A percentile compares a stretch with the other conserved stretches of the same genome.
Conservation (phyloP, 2,329 filamentous ascomycete genomes). For the Macrophomina tecta region DNA sequence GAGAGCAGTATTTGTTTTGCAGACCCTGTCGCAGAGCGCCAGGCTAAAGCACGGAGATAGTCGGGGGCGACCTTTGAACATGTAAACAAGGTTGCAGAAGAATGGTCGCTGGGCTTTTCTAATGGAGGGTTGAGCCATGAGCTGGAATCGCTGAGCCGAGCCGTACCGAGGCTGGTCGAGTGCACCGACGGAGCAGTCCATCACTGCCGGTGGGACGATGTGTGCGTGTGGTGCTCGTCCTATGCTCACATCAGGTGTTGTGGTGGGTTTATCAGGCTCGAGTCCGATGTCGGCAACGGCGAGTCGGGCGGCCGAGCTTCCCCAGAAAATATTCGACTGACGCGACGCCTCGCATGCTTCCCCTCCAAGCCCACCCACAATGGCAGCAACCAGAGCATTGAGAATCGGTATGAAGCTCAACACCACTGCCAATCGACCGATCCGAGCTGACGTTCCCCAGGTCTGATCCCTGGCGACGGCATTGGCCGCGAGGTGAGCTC, state of each 20-base stretch:
- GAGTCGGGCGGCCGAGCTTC: constrained; percentile 27
- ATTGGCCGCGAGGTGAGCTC: constrained; percentile 82
- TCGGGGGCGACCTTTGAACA: too few relatives aligned
- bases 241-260: constrained; percentile 1
- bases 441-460: constrained; percentile 52
- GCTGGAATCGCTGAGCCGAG: too few relatives aligned
- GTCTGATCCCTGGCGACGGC: constrained; percentile 96
- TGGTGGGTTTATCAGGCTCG: background rate
- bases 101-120: too few relatives aligned
- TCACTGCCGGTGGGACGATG: too few relatives aligned
- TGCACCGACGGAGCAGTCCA: too few relatives aligned
- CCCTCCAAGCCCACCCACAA: constrained; percentile 23
- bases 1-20: too few relatives aligned
- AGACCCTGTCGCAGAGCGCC: too few relatives aligned
- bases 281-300: constrained; percentile 23
- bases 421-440: background rate
- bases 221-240: background rate
- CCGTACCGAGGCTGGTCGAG: too few relatives aligned
- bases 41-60: too few relatives aligned
- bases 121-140: too few relatives aligned
- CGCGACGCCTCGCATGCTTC: constrained; percentile 2
- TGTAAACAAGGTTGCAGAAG: too few relatives aligned
- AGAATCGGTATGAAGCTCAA: constrained; percentile 28
- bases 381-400: constrained; percentile 30
- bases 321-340: constrained; percentile 27